Percentiles rank a stretch among this genome's conserved stretches.
Evolutionary conservation across 2,329 filamentous ascomycete genomes (phyloP).

Genomic region (Fusarium sp.): DNA sequence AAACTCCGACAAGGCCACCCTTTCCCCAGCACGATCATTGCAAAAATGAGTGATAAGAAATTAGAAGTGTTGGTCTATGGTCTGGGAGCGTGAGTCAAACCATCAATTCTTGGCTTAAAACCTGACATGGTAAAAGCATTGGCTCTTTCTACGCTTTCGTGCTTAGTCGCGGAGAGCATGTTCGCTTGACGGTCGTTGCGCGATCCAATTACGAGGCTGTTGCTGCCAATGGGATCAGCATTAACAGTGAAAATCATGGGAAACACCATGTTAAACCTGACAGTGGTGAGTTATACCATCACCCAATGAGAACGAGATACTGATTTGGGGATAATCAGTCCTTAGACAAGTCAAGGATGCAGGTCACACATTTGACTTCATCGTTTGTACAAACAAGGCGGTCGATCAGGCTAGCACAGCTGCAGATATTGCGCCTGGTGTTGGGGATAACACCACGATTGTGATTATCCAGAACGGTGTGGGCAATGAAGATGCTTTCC

Average conservation of each 20-base stretch:
- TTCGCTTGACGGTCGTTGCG: slow-evolving; percentile 68
- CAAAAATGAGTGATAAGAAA: slow-evolving; percentile 28
- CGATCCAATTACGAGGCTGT: slow-evolving; percentile 70
- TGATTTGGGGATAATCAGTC: neutral
- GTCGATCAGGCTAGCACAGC: slow-evolving; percentile 30
- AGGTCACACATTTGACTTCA: slow-evolving; percentile 28
- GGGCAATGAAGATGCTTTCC: slow-evolving; percentile 67
- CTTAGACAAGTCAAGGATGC: slow-evolving; percentile 31
- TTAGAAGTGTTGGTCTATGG: slow-evolving; percentile 61
- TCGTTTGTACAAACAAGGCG: slow-evolving; percentile 40
- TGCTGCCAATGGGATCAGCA: slow-evolving; percentile 61
- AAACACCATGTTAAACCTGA: slow-evolving; percentile 62
- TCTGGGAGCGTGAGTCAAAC: slow-evolving; percentile 60
- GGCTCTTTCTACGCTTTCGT: slow-evolving; percentile 69
- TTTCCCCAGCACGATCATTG: too few species aligned
- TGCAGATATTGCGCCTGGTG: slow-evolving; percentile 45
- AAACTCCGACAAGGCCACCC: neutral
- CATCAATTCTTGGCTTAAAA: accelerated
- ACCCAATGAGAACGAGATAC: accelerated
- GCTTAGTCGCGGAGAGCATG: slow-evolving; percentile 54
- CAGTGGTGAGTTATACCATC: slow-evolving; percentile 46
- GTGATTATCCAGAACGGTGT: slow-evolving; percentile 72
- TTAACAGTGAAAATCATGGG: slow-evolving; percentile 67
- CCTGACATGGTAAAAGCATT: slow-evolving; percentile 53
- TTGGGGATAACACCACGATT: slow-evolving; percentile 60